Evolutionary conservation across 2,329 filamentous ascomycete genomes (phyloP), one percentile per base, ranked within the genome.

Genomic region (Zymoseptoria brevis): DNA sequence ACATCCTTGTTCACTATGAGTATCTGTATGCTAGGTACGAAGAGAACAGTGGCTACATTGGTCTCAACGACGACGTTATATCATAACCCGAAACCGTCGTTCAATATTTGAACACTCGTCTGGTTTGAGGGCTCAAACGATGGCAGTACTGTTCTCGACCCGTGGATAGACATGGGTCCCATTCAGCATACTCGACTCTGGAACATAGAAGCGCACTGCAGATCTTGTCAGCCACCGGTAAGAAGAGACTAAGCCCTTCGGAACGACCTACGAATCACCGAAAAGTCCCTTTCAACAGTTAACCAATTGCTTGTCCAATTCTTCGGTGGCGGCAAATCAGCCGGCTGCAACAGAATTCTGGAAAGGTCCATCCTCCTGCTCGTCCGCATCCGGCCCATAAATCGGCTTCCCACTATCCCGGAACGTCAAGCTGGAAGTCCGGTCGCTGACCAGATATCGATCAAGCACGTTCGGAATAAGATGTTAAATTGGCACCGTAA

Each of bases 271-370:
- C 8, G 5, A 35, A 35, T 35, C 9, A 35, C 30, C 30, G 30
- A 35, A 16, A 35, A 35, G 30, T 9, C 2, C 8, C 16, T 41
- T 1, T 11, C 35, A 41, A 41, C 35, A 41, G 63, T 63, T 16
- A 67, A 24, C 62, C 63, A 67, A 48, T 66, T 67, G 21, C 53
- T 60, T 1, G 60, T 66, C 64, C 66, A 66, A 24, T 65, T 64
- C 1, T 48, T 19, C 6, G 66, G 64, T 6, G 64, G 66, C 13
- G 60, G 30, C 1, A 59, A 50, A 19, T 63, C 64, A 5, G 60
- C 60, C 5, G 60, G 30, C 22, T 64, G 64, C 29, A 66, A 29
- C 6, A 66, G 41, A 11, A 66, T 55, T 55, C 45, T 66, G 58
- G 54, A 66, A 66, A 8, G 24, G 13, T 1, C 50, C 52, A 54